Evolutionary conservation across 2,329 filamentous ascomycete genomes (phyloP).

Genomic region (Rachicladosporium sp.): DNA sequence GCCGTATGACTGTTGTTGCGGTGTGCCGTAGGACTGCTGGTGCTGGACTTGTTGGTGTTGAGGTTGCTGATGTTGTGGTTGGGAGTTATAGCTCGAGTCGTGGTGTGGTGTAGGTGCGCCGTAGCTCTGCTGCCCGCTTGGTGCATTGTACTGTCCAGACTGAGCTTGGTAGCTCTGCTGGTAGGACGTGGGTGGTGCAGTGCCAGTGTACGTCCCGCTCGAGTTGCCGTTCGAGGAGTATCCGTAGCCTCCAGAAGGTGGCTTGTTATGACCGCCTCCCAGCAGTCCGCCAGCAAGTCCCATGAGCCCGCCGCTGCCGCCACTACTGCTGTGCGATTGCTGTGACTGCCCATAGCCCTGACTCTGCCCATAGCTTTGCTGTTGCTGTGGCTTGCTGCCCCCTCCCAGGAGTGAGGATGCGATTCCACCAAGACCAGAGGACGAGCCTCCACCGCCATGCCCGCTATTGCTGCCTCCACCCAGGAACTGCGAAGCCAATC

Average conservation of each 20-base stretch:
- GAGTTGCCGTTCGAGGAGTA: constrained; percentile 22
- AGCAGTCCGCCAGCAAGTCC: constrained; percentile 14
- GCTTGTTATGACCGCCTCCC: constrained; percentile 6
- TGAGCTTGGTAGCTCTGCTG: constrained; percentile 11
- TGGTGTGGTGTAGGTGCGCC: neutral
- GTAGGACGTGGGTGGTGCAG: constrained; percentile 25
- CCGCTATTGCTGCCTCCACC: constrained; percentile 1
- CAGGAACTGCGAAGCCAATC: neutral
- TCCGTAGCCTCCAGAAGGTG: constrained; percentile 16
- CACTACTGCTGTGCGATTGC: constrained; percentile 6
- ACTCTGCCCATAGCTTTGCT: constrained; percentile 2
- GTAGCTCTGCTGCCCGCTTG: constrained; percentile 3
- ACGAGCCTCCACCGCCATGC: neutral
- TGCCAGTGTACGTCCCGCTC: constrained; percentile 24
- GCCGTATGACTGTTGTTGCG: too few species aligned
- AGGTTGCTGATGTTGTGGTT: too few species aligned
- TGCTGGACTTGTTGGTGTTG: too few species aligned
- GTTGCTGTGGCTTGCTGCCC: constrained; percentile 10
- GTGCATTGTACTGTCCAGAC: constrained; percentile 4
- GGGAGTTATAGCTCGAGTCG: too few species aligned
- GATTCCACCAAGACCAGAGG: constrained; percentile 11
- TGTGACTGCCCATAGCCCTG: constrained; percentile 1
- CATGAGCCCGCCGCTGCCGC: constrained; percentile 5
- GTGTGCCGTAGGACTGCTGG: too few species aligned
- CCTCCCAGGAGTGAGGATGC: constrained; percentile 15